phyloP scores from a whole-genome alignment of 306 rosid species.

The Benincasa hispida region DNA sequence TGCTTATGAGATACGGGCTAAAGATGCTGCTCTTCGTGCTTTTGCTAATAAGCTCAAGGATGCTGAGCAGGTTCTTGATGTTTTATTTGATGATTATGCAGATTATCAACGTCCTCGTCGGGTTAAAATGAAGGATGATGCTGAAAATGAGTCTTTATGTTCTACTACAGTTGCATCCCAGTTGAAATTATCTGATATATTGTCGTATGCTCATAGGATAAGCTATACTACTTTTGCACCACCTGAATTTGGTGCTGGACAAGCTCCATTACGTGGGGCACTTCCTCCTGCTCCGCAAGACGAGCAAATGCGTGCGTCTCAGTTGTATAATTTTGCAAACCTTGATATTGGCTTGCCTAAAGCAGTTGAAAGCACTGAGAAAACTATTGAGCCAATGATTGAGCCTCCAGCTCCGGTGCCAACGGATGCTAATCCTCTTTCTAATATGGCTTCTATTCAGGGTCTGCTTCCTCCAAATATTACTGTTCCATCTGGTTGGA shows the following conservation, averaged over 20 bases:
- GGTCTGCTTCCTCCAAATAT: slow-evolving; percentile 70
- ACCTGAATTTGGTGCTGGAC: slow-evolving; percentile 86
- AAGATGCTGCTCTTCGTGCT: slow-evolving; percentile 47
- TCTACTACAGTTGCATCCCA: slow-evolving; percentile 52
- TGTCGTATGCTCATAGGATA: slow-evolving; percentile 74
- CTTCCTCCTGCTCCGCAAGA: slow-evolving; percentile 95
- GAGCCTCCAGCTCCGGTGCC: slow-evolving; percentile 39
- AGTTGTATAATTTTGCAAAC: slow-evolving; percentile 66
- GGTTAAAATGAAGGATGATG: slow-evolving; percentile 26
- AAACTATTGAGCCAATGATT: slow-evolving; percentile 48
- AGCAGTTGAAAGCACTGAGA: slow-evolving; percentile 41
- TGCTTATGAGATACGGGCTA: slow-evolving; percentile 43
- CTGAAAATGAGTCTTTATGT: slow-evolving; percentile 34
- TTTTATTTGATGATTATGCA: slow-evolving; percentile 72
- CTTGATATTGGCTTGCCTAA: slow-evolving; percentile 88
- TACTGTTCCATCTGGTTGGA: slow-evolving; percentile 81
- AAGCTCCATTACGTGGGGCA: slow-evolving; percentile 74
- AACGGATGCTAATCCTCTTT: slow-evolving; percentile 28
- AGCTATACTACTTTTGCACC: slow-evolving; percentile 98
- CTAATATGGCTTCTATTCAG: slow-evolving; percentile 46
- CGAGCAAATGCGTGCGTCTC: slow-evolving; percentile 93
- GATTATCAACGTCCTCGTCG: slow-evolving; percentile 56
- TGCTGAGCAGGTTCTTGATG: slow-evolving; percentile 71
- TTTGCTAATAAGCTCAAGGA: slow-evolving; percentile 75
- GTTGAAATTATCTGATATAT: slow-evolving; percentile 50